Conservation (phyloP, 1,284 basidiomycete species). For the Cryptococcus amylolentus region DNA sequence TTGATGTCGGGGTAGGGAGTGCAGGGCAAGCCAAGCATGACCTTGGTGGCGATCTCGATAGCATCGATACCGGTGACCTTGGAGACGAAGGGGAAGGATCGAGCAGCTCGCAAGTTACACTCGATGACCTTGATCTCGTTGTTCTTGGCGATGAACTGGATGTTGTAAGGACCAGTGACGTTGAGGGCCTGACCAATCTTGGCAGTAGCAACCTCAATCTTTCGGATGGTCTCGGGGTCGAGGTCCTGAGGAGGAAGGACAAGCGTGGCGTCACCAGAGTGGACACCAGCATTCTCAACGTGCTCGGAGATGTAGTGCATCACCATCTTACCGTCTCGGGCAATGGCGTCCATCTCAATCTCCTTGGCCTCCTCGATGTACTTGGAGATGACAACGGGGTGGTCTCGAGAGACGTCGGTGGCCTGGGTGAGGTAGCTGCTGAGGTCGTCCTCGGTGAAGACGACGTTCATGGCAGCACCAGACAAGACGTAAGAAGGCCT, state of each 20-base stretch:
- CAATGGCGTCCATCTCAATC: conserved; percentile 97
- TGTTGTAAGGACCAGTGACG: conserved; percentile 98
- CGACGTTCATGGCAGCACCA: conserved; percentile 99
- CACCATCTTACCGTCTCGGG: conserved; percentile 85
- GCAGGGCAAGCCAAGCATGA: conserved; percentile 89
- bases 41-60: conserved; percentile 81
- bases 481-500: conserved; percentile 97
- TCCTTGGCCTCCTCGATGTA: conserved; percentile 98
- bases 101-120: conserved; percentile 95
- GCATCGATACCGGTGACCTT: conserved; percentile 98
- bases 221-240: conserved; percentile 65
- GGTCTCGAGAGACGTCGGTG: conserved; percentile 89
- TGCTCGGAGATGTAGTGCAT: conserved; percentile 97
- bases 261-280: conserved; percentile 97
- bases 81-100: conserved; percentile 98
- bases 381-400: conserved; percentile 97
- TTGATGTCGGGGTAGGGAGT: conserved; percentile 84
- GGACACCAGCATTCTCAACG: conserved; percentile 98
- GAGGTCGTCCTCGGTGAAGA: conserved; percentile 83
- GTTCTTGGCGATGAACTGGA: conserved; percentile 95
- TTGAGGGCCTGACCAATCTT: conserved; percentile 93
- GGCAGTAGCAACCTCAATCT: conserved; percentile 87
- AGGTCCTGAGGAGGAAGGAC: conserved; percentile 95
- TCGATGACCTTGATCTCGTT: conserved; percentile 90
- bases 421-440: conserved; percentile 92